Evolutionary conservation across 2,329 filamentous ascomycete genomes (phyloP), one percentile per base, ranked within the genome.

Genomic region (Cladosporium sp.): DNA sequence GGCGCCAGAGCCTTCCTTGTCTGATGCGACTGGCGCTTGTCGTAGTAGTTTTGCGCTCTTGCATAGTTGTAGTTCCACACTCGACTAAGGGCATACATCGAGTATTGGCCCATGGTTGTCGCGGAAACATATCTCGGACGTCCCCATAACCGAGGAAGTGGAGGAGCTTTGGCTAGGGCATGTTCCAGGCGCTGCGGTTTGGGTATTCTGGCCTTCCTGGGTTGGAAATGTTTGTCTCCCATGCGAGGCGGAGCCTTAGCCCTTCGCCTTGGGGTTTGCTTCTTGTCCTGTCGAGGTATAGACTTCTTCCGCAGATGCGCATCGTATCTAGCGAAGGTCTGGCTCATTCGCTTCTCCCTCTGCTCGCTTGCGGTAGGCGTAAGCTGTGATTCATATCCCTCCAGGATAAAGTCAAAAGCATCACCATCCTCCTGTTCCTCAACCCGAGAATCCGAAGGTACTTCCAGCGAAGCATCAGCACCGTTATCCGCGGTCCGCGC

Each of bases 41-140:
- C 62, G 28, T 59, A 59, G 11, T 42, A 17, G 17, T 51, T 56
- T 20, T 64, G 60, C 38, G 62, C 34, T 47, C 34, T 60, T 20
- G 60, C 59, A 36, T 59, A 62, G 54, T 60, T 59, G 30, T 45
- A 43, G 36, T 60, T 55, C 65, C 63, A 65, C 20, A 58, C 47
- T 25, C 55, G 25, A 19, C 39, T 52, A 15, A 51, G 47, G 19
- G 55, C 38, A 45, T 37, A 19, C 9, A 30, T n/a, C 14, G 49
- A 51, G 9, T 28, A 28, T 9, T 51, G 47, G 3, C 42, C 42
- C 54, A 56, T 56, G 1, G 54, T 34, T 11, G 54, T 34, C 22
- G 37, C 39, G 20, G 54, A 56, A 9, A 56, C 30, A 12, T 14
- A 19, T 49, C 40, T 56, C 17, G 54, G 40, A 14, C 54, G 42